These are phyloP conservation scores for Coprinopsis strossmayeri DNA, from an alignment of 768 basidiomycete genomes.

Conservation along the genomic window DNA sequence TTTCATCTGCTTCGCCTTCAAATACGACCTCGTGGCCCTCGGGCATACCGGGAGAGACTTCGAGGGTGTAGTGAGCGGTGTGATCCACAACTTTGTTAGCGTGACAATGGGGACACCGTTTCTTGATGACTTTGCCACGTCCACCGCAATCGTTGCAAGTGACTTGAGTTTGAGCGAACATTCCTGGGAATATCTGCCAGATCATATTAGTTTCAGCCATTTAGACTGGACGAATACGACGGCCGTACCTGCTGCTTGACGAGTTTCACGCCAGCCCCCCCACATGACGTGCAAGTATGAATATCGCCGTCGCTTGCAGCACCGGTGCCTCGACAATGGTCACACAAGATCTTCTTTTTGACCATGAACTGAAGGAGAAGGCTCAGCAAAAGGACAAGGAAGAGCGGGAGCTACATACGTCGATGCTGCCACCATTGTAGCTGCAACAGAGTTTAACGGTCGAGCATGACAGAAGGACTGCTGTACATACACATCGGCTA, in stretches of 20 bases:
- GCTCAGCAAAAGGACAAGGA: constrained; percentile 8
- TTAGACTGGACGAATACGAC: neutral
- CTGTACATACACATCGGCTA: constrained; percentile 70
- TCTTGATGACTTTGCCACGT: constrained; percentile 71
- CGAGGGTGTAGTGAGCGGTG: constrained; percentile 76
- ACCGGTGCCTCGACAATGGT: constrained; percentile 94
- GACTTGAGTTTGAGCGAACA: constrained; percentile 85
- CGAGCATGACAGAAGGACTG: neutral
- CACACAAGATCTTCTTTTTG: constrained; percentile 88
- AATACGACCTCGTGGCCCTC: constrained; percentile 92
- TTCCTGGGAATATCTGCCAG: constrained; percentile 80
- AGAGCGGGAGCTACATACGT: constrained; percentile 41
- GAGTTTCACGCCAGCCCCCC: constrained; percentile 79
- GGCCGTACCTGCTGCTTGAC: constrained; percentile 68
- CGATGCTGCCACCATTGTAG: constrained; percentile 82
- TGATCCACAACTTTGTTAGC: constrained; percentile 81
- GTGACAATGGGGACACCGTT: constrained; percentile 73
- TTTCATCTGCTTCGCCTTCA: constrained; percentile 96
- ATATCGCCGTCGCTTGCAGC: constrained; percentile 87
- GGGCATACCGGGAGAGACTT: constrained; percentile 82
- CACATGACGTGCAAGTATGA: constrained; percentile 78
- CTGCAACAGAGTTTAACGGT: constrained; percentile 28
- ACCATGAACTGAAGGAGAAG: constrained; percentile 68
- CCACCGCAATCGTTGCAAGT: constrained; percentile 84
- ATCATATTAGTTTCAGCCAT: neutral